Conservation (phyloP, 2,329 filamentous ascomycete genomes). For the Alternaria angustiovoidea region DNA sequence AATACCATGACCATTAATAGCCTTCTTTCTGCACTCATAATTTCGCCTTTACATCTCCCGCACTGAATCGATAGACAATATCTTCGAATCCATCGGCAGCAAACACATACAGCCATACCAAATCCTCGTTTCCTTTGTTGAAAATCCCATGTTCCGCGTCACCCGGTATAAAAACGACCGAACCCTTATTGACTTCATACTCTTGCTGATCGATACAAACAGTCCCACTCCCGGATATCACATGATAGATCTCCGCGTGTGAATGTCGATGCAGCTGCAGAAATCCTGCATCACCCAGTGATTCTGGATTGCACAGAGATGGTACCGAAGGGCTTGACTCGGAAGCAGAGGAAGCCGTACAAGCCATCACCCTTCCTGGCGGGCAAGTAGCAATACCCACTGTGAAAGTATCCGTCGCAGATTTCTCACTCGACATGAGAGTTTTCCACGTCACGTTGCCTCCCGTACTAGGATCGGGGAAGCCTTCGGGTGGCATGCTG, state of each 20-base stretch:
- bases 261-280: constrained; percentile 51
- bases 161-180: constrained; percentile 54
- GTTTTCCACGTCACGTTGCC: constrained; percentile 53
- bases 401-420: constrained; percentile 48
- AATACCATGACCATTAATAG: background rate
- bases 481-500: constrained; percentile 12
- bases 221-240: constrained; percentile 49
- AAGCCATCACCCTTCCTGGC: background rate
- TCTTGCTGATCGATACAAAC: constrained; percentile 51
- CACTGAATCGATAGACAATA: constrained; percentile 51
- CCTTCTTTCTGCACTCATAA: background rate
- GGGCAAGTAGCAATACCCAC: constrained; percentile 50
- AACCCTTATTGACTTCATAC: constrained; percentile 44
- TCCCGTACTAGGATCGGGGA: constrained; percentile 10
- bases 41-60: background rate
- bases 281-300: constrained; percentile 36
- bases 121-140: constrained; percentile 30
- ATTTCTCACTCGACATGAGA: constrained; percentile 48
- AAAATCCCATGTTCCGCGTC: constrained; percentile 55
- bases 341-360: background rate
- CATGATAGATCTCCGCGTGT: constrained; percentile 56
- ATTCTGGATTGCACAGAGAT: constrained; percentile 3
- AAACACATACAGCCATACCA: constrained; percentile 56
- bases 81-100: constrained; percentile 50
- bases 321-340: background rate